These are phyloP conservation scores for Colletotrichum sp. DNA, from an alignment of 2,329 filamentous ascomycete genomes.

Conservation along the genomic window DNA sequence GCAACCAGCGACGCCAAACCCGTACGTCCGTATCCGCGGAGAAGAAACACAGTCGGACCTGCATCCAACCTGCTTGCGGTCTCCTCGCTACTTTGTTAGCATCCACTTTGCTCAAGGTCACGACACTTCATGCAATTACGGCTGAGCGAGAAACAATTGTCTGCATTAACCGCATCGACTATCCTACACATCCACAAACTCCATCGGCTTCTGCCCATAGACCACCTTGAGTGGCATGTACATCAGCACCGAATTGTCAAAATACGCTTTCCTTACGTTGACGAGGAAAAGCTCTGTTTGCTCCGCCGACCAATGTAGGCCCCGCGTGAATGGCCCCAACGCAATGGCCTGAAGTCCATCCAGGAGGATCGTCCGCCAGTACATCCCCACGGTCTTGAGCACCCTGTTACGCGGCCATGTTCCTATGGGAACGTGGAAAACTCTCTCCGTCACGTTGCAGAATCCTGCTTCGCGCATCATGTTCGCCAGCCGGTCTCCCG, in stretches of 20 bases:
- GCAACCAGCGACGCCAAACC: background rate
- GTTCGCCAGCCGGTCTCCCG: slow-evolving; percentile 43
- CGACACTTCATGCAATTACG: background rate
- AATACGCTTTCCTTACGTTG: slow-evolving; percentile 52
- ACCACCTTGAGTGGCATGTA: slow-evolving; percentile 63
- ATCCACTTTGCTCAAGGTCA: background rate
- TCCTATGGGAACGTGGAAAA: slow-evolving; percentile 59
- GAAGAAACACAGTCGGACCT: background rate
- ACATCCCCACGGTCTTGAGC: slow-evolving; percentile 55
- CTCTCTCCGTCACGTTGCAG: slow-evolving; percentile 52
- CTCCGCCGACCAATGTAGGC: slow-evolving; percentile 51
- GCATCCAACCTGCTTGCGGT: background rate
- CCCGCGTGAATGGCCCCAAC: slow-evolving; percentile 55
- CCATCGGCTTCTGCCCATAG: slow-evolving; percentile 53
- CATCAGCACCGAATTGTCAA: slow-evolving; percentile 47
- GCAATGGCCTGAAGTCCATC: slow-evolving; percentile 57
- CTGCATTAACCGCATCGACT: background rate
- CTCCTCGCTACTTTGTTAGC: background rate
- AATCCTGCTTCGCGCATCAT: slow-evolving; percentile 57
- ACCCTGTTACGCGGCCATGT: slow-evolving; percentile 57
- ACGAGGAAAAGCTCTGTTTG: slow-evolving; percentile 54
- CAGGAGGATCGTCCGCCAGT: slow-evolving; percentile 55
- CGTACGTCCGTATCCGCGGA: background rate
- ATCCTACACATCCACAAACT: background rate
- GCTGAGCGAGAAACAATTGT: background rate